Base-by-base conservation (phyloP, 257 asterid genomes). In the Euphrasia confusa region DNA sequence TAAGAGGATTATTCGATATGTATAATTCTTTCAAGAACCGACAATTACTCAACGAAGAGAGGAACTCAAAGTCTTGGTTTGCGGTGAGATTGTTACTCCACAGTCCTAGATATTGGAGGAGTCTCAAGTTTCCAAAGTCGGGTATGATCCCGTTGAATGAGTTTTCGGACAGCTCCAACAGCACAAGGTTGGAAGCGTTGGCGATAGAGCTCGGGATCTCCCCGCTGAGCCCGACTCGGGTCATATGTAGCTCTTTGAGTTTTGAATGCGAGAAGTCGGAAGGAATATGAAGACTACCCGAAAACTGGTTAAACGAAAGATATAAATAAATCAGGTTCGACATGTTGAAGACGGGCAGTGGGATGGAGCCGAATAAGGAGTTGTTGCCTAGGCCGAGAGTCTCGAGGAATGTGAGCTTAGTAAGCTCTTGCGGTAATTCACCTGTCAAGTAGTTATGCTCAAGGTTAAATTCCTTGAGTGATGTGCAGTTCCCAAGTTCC, bases 371-470 rank as follows among this genome's bases (percentile, higher is more conserved):
- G 14, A 24, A 30, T 30, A 57, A 30, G 44, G 44, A 10, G 10
- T 30, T 57, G 12, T 28, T n/a, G 24, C 0, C 1, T 2, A n/a
- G 15, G 1, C 33, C 15, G 2, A 2, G 1, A 21, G 1, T 0
- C 63, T 32, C 27, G 2, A 57, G 13, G 12, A 4, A 10, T 2
- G 37, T n/a, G 3, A 26, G 39, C 32, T 57, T n/a, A 32, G 74
- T 74, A 62, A 75, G 52, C 58, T 59, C 72, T 53, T 49, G 50
- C 5, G 83, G 83, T 5, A 58, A 3, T 33, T 58, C 45, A 54
- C 57, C n/a, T 73, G 33, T 28, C 33, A 28, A 28, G 3, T 28
- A 28, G 33, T 28, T 28, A 28, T 2, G 1, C 33, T 28, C 2
- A 28, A 28, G 33, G 33, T 28, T 0, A 28, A 28, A 28, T 28